phyloP scores from a whole-genome alignment of 768 basidiomycete species.

The Kwoniella heveanensis region DNA sequence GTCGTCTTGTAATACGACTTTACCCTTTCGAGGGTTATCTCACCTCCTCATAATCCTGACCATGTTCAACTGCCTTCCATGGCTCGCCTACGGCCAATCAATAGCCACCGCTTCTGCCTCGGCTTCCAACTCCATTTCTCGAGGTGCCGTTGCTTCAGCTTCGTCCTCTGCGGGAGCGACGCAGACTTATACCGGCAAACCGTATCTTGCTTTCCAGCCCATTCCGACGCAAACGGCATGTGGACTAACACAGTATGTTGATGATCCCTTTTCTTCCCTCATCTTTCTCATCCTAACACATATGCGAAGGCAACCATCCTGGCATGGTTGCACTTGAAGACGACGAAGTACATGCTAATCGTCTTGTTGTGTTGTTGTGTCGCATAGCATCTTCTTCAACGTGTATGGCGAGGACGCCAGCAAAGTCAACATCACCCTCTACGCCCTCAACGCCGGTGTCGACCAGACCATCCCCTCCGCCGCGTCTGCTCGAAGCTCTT shows the following conservation, averaged over 20 bases:
- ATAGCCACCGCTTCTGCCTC: constrained; percentile 1
- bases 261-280: background rate
- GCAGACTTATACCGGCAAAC: constrained; percentile 14
- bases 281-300: too few species aligned
- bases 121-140: background rate
- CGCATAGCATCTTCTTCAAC: constrained; percentile 12
- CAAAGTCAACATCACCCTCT: constrained; percentile 24
- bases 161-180: constrained; percentile 3
- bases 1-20: background rate
- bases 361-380: background rate
- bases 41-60: background rate
- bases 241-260: constrained; percentile 5
- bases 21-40: background rate
- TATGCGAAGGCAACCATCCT: too few species aligned
- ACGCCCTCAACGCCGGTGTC: constrained; percentile 25
- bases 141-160: background rate
- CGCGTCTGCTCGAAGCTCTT: background rate
- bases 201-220: constrained; percentile 15
- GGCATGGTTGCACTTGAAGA: too few species aligned
- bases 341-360: background rate
- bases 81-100: constrained; percentile 11
- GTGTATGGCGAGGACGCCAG: constrained; percentile 20
- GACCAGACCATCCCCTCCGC: constrained; percentile 23
- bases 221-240: constrained; percentile 23
- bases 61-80: background rate